A percentile compares a stretch with the other conserved stretches of the same genome.
Conservation (phyloP, 2,329 filamentous ascomycete species). For the Verticillium alfalfae region DNA sequence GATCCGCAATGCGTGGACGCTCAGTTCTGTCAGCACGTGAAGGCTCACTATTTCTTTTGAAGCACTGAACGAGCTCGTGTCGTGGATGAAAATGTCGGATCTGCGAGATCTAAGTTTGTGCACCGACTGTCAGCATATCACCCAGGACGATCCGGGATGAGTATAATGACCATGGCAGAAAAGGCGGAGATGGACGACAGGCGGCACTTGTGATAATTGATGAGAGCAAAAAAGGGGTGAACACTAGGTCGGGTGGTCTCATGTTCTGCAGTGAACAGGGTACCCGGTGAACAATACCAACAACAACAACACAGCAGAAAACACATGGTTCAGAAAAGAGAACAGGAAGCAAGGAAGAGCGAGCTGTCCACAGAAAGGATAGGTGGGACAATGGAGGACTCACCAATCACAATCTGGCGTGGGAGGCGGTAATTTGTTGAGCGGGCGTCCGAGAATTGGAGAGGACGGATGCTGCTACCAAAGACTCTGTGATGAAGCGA, state of each 20-base stretch:
- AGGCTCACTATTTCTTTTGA: slow-evolving; percentile 8
- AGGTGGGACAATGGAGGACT: slow-evolving; percentile 2
- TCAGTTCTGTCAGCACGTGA: too few species aligned
- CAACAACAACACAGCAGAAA: too few species aligned
- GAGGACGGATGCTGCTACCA: slow-evolving; percentile 43
- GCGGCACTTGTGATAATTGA: too few species aligned
- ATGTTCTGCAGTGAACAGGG: too few species aligned
- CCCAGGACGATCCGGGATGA: too few species aligned
- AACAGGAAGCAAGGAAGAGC: background rate
- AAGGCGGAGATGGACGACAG: too few species aligned
- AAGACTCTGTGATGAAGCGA: slow-evolving; percentile 49
- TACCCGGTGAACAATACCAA: too few species aligned
- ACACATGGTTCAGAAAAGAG: too few species aligned
- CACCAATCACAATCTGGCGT: background rate
- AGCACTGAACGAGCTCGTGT: background rate
- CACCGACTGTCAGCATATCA: background rate
- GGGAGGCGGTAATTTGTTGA: background rate
- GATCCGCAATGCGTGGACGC: too few species aligned
- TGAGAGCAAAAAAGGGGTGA: too few species aligned
- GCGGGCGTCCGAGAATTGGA: slow-evolving; percentile 1
- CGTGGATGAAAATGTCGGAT: background rate
- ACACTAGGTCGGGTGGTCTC: too few species aligned
- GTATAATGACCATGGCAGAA: too few species aligned
- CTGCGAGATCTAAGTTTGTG: background rate
- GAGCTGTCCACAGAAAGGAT: background rate